Evolutionary conservation across 306 rosid species (phyloP).

Genomic region (Gynostemma pentaphyllum): DNA sequence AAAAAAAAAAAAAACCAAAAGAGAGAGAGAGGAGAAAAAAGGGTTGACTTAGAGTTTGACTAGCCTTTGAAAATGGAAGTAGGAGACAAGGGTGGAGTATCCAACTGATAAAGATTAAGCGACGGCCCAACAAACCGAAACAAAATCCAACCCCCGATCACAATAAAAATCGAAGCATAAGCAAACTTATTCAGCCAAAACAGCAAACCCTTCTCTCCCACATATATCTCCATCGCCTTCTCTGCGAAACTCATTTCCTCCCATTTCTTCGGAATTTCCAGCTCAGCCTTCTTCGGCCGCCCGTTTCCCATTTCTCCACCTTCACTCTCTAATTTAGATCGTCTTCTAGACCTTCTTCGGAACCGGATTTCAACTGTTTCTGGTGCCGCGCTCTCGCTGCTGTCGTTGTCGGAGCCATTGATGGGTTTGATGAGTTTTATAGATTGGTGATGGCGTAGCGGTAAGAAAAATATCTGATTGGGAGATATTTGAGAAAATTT

Average conservation of each 20-base stretch:
- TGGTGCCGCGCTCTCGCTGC: slow-evolving; percentile 16
- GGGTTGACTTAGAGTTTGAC: neutral
- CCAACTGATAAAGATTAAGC: slow-evolving; percentile 78
- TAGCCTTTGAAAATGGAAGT: slow-evolving; percentile 45
- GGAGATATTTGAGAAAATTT: slow-evolving; percentile 12
- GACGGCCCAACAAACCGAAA: slow-evolving; percentile 93
- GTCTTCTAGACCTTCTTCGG: slow-evolving; percentile 49
- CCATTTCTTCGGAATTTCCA: slow-evolving; percentile 58
- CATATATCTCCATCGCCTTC: slow-evolving; percentile 59
- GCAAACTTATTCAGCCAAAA: slow-evolving; percentile 90
- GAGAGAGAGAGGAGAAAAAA: neutral
- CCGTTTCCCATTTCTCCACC: slow-evolving; percentile 14
- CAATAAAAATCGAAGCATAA: slow-evolving; percentile 79
- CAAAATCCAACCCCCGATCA: slow-evolving; percentile 74
- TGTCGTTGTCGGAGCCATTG: slow-evolving; percentile 16
- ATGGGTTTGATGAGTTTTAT: slow-evolving; percentile 27
- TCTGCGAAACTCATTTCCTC: slow-evolving; percentile 70
- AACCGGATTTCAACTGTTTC: slow-evolving; percentile 39
- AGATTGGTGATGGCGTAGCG: slow-evolving; percentile 8
- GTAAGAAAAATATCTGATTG: slow-evolving; percentile 7
- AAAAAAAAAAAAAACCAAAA: slow-evolving; percentile 4
- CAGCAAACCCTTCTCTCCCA: slow-evolving; percentile 81
- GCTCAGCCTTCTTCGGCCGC: slow-evolving; percentile 17
- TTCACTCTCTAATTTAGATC: slow-evolving; percentile 29
- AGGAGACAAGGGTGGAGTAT: slow-evolving; percentile 61